Conservation (phyloP, 2,329 filamentous ascomycete genomes). For the Alternaria angustiovoidea region DNA sequence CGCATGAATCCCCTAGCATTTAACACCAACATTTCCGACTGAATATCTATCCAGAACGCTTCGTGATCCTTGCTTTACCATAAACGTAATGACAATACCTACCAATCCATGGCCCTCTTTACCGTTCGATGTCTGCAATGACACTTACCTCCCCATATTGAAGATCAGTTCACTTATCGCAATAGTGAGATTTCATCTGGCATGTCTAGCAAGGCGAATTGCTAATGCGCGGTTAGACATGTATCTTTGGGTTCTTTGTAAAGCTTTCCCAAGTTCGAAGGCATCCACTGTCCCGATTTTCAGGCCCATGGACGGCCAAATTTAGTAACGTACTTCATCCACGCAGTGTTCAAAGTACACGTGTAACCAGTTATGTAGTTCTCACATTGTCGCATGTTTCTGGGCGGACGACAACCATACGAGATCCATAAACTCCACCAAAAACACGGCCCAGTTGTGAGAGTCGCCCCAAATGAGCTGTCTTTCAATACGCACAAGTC, state of each 20-base stretch:
- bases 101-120: not conserved
- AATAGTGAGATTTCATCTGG: not conserved
- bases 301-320: not conserved
- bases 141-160: not conserved
- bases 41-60: not conserved
- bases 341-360: not conserved
- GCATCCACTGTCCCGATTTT: not conserved
- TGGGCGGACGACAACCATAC: not conserved
- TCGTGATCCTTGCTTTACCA: not conserved
- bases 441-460: constrained; percentile 40
- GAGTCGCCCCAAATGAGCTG: constrained; percentile 49
- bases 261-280: not conserved
- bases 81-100: not conserved
- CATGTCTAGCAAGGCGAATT: not conserved
- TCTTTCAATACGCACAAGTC: constrained; percentile 44
- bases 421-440: constrained; percentile 6
- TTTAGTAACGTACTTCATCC: not conserved
- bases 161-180: not conserved
- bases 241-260: not conserved
- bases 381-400: not conserved
- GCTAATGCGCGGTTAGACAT: not conserved
- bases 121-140: not conserved
- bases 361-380: not conserved
- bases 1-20: not conserved
- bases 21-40: not conserved